These are phyloP conservation scores for Breynia disticha DNA, from an alignment of 441 rosid species.

Conservation along the genomic window DNA sequence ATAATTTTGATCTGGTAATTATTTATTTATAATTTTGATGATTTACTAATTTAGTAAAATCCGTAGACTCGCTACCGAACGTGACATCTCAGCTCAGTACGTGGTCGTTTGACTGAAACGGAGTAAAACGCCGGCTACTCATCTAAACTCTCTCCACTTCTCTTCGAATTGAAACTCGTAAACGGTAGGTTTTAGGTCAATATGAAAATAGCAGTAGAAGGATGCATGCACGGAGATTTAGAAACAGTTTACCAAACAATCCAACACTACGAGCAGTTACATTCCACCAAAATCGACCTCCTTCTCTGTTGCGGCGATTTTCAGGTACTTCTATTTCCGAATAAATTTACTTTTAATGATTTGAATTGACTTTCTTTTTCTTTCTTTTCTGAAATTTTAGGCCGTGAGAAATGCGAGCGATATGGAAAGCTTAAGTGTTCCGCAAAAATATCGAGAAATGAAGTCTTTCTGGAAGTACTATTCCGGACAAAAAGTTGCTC, in stretches of 20 bases:
- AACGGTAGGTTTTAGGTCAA: too few species aligned
- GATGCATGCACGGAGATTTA: constrained; percentile 93
- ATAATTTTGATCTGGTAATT: too few species aligned
- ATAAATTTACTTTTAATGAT: too few species aligned
- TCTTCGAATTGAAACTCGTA: too few species aligned
- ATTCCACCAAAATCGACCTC: constrained; percentile 69
- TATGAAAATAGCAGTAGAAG: constrained; percentile 90
- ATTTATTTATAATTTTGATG: too few species aligned
- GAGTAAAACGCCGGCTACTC: too few species aligned
- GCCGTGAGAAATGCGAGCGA: constrained; percentile 80
- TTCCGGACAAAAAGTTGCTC: constrained; percentile 70
- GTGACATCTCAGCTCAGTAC: too few species aligned
- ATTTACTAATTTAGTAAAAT: too few species aligned
- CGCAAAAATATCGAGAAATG: constrained; percentile 60
- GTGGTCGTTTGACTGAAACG: too few species aligned
- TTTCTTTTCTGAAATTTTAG: constrained; percentile 19
- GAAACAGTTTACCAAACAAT: constrained; percentile 70
- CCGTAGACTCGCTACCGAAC: too few species aligned
- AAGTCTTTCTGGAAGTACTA: constrained; percentile 92
- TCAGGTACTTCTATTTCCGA: constrained; percentile 57
- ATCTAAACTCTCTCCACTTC: too few species aligned
- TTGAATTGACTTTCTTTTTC: too few species aligned
- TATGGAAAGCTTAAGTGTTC: constrained; percentile 75
- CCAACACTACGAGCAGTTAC: constrained; percentile 36
- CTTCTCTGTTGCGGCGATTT: constrained; percentile 93